Percentiles rank a stretch among this genome's conserved stretches.
These are phyloP conservation scores for Bertia moriformis DNA, from an alignment of 2,329 filamentous ascomycete genomes.

Conservation along the genomic window DNA sequence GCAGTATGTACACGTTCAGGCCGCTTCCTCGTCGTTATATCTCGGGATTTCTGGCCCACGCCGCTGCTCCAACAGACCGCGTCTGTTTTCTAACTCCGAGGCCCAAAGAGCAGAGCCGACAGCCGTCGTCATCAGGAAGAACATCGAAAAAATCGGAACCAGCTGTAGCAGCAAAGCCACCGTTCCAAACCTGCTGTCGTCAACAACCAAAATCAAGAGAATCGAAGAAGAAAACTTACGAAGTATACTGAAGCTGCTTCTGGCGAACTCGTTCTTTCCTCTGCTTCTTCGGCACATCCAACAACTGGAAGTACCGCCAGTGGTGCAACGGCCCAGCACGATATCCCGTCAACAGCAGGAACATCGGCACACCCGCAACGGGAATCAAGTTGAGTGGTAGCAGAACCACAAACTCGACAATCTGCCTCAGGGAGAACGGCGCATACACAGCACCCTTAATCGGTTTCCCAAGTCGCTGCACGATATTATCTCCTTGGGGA, in stretches of 20 bases:
- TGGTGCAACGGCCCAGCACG: conserved; percentile 78
- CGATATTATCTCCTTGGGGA: conserved; percentile 53
- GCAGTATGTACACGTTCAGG: no score
- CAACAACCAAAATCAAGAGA: background rate
- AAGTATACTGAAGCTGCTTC: conserved; percentile 61
- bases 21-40: conserved; percentile 1
- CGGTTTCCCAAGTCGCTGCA: conserved; percentile 71
- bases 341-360: conserved; percentile 76
- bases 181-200: conserved; percentile 71
- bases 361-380: conserved; percentile 67
- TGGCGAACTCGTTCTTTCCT: conserved; percentile 54
- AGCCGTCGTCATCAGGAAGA: conserved; percentile 80
- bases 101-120: conserved; percentile 79
- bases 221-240: background rate
- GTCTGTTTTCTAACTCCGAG: conserved; percentile 52
- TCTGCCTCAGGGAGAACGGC: conserved; percentile 83
- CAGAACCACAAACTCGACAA: conserved; percentile 66
- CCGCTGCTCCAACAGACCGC: background rate
- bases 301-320: conserved; percentile 76
- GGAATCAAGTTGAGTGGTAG: conserved; percentile 80
- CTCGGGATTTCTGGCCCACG: no score
- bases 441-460: conserved; percentile 65
- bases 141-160: conserved; percentile 81
- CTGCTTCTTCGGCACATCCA: conserved; percentile 60
- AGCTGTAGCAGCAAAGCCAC: conserved; percentile 73